Conservation (phyloP, 306 rosid genomes). For the Lagenaria siceraria region DNA sequence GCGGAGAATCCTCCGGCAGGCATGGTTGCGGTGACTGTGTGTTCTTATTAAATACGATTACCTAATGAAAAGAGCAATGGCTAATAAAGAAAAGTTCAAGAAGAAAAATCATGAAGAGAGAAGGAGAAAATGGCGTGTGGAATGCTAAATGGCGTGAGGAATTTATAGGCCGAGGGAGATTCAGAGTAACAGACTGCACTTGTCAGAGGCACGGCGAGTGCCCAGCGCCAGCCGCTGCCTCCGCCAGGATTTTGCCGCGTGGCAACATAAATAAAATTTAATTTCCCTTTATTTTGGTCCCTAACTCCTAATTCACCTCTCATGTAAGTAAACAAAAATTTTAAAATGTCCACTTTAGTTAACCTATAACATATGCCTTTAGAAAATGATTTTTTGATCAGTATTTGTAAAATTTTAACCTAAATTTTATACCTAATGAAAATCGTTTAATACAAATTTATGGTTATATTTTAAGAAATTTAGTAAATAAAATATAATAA, state of each 20-base stretch:
- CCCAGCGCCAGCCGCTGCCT: background rate
- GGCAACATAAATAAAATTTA: background rate
- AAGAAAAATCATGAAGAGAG: background rate
- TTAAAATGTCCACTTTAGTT: too few relatives aligned
- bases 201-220: background rate
- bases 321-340: too few relatives aligned
- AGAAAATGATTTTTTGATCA: too few relatives aligned
- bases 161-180: background rate
- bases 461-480: too few relatives aligned
- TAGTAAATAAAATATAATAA: too few relatives aligned
- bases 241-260: background rate
- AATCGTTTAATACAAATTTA: too few relatives aligned
- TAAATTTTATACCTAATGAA: too few relatives aligned
- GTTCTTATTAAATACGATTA: background rate
- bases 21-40: slow-evolving; percentile 22
- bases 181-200: background rate
- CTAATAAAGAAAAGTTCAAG: background rate
- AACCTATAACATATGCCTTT: too few relatives aligned
- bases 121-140: background rate
- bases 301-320: too few relatives aligned
- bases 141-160: background rate
- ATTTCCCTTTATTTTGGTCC: too few relatives aligned
- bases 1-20: slow-evolving; percentile 40
- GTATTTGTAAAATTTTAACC: too few relatives aligned
- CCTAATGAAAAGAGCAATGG: background rate